Evolutionary conservation across 2,329 filamentous ascomycete species (phyloP).

Genomic region (Parascedosporium putredinis): DNA sequence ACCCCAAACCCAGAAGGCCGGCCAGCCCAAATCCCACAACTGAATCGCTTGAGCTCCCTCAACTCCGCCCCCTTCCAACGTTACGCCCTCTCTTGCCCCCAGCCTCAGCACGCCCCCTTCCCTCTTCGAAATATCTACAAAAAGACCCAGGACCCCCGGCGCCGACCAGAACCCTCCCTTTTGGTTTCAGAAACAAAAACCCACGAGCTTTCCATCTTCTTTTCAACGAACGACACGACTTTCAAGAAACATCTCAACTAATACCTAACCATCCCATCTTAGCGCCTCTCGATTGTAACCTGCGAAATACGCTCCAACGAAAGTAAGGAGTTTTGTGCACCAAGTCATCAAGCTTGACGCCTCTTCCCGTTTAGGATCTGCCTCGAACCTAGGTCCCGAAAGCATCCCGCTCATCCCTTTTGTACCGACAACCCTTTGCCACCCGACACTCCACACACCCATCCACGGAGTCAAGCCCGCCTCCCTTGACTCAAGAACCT

Average conservation of each 20-base stretch:
- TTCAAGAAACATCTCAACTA: no score
- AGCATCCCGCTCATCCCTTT: not conserved
- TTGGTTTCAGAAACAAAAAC: not conserved
- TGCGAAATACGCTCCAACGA: no score
- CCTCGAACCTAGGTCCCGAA: not conserved
- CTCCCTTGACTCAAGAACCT: not conserved
- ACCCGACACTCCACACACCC: not conserved
- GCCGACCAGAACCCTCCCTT: not conserved
- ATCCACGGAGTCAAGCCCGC: not conserved
- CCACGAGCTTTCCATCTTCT: not conserved
- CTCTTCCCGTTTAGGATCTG: not conserved
- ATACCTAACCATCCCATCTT: not conserved
- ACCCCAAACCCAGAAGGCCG: not conserved
- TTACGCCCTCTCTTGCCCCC: not conserved
- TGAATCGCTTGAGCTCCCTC: not conserved
- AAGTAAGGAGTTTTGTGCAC: no score
- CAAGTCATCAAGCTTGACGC: not conserved
- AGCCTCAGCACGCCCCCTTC: no score
- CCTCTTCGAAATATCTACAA: not conserved
- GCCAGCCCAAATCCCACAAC: not conserved
- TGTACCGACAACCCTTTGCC: not conserved
- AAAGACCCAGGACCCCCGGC: not conserved
- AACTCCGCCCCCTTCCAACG: not conserved
- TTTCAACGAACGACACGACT: no score
- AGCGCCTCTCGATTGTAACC: not conserved